Conservation (phyloP, 768 basidiomycete species). For the Mycena rosella region DNA sequence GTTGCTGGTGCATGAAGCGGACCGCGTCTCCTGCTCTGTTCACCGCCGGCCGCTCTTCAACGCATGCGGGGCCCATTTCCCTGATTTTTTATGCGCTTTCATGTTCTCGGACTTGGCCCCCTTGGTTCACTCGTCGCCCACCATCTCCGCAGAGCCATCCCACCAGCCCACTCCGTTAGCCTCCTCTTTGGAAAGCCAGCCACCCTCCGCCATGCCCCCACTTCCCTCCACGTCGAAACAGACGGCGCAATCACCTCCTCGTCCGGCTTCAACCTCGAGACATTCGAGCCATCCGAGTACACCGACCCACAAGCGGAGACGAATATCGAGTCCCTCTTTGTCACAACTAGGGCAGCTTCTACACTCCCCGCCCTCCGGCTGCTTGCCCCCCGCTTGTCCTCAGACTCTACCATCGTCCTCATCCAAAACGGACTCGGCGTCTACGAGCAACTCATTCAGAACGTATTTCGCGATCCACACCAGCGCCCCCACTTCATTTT, state of each 20-base stretch:
- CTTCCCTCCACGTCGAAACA: constrained; percentile 61
- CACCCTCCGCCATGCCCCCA: constrained; percentile 48
- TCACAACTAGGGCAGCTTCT: constrained; percentile 83
- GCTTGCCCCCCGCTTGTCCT: constrained; percentile 73
- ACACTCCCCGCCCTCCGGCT: constrained; percentile 68
- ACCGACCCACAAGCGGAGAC: constrained; percentile 34
- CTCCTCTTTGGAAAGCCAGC: constrained; percentile 75
- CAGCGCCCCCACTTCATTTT: constrained; percentile 80
- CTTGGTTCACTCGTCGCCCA: constrained; percentile 87
- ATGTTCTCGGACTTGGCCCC: constrained; percentile 84
- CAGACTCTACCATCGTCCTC: constrained; percentile 87
- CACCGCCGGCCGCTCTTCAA: neutral
- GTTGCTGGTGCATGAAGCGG: too few species aligned
- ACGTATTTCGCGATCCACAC: constrained; percentile 68
- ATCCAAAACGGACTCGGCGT: constrained; percentile 96
- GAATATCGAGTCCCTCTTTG: constrained; percentile 81
- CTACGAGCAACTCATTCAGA: constrained; percentile 73
- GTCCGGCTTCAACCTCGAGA: constrained; percentile 64
- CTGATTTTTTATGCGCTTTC: constrained; percentile 68
- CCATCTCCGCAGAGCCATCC: constrained; percentile 76
- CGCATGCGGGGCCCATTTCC: neutral
- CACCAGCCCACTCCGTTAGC: constrained; percentile 65
- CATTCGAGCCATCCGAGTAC: too few species aligned
- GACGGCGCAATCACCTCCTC: constrained; percentile 58
- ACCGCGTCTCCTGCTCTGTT: neutral